Evolutionary conservation across 805 yeast species (phyloP).

Genomic region (Ogataea henricii): DNA sequence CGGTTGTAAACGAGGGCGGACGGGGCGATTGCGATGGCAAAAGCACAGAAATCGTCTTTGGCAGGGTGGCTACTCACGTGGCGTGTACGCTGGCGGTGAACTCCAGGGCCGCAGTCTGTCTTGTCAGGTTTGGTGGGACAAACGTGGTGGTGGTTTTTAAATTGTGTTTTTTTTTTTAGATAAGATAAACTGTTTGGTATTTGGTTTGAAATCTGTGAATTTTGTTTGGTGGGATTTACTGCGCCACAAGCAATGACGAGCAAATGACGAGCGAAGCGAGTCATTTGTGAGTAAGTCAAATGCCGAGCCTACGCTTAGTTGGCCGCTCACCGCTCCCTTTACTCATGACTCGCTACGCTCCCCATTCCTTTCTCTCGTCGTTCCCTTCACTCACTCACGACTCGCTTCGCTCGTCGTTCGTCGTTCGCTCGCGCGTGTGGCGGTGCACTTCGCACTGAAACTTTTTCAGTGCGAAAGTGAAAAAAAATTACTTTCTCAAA

Average conservation of each 20-base stretch:
- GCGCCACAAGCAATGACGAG: neutral
- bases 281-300: neutral
- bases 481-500: neutral
- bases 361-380: too few species aligned
- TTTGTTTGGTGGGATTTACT: neutral
- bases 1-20: neutral
- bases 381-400: too few species aligned
- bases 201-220: neutral
- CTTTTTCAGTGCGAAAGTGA: too few species aligned
- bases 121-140: neutral
- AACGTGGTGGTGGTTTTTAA: neutral
- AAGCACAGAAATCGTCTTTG: too few species aligned
- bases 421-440: too few species aligned
- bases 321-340: neutral
- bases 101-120: too few species aligned
- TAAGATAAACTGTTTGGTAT: constrained; percentile 1
- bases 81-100: too few species aligned
- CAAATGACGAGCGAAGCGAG: neutral
- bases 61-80: too few species aligned
- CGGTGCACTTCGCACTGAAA: too few species aligned
- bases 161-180: too few species aligned
- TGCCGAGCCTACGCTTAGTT: neutral
- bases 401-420: too few species aligned
- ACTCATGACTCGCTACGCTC: neutral
- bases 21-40: too few species aligned